Conservation (phyloP, 371 early-diverging fungal species). For the Zychaea mexicana region DNA sequence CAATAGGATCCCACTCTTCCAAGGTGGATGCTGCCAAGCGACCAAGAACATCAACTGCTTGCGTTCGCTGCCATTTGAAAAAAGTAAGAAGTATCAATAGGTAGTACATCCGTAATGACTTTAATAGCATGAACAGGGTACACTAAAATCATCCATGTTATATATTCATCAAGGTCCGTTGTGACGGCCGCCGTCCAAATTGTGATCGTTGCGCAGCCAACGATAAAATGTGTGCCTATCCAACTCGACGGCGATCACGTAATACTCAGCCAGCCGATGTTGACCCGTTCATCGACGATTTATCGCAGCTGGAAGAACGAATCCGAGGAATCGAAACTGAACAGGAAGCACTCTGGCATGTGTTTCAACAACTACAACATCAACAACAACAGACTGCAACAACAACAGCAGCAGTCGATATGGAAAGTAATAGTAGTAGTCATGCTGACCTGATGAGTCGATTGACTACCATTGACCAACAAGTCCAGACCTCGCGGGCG, state of each 20-base stretch:
- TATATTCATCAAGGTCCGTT: slow-evolving; percentile 36
- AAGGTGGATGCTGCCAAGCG: slow-evolving; percentile 16
- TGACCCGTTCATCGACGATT: slow-evolving; percentile 46
- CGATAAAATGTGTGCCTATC: slow-evolving; percentile 43
- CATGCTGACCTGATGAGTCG: slow-evolving; percentile 13
- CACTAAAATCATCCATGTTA: neutral
- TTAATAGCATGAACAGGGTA: too few species aligned
- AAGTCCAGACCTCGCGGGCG: slow-evolving; percentile 41
- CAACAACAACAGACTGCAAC: neutral
- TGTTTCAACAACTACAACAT: slow-evolving; percentile 10
- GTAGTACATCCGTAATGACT: too few species aligned
- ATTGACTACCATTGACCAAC: slow-evolving; percentile 37
- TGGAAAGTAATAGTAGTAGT: neutral
- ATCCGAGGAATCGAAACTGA: slow-evolving; percentile 41
- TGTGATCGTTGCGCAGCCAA: slow-evolving; percentile 41
- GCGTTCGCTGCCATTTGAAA: slow-evolving; percentile 46
- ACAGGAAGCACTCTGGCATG: slow-evolving; percentile 22
- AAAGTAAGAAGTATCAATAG: slow-evolving; percentile 23
- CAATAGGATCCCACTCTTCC: neutral
- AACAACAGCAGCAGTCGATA: neutral
- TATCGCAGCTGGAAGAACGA: slow-evolving; percentile 37
- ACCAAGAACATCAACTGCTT: slow-evolving; percentile 44
- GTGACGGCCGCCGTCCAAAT: slow-evolving; percentile 43
- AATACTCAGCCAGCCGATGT: slow-evolving; percentile 44
- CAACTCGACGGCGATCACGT: slow-evolving; percentile 45